phyloP scores from a whole-genome alignment of 2,329 filamentous ascomycete species.

The Xylaria sp. region DNA sequence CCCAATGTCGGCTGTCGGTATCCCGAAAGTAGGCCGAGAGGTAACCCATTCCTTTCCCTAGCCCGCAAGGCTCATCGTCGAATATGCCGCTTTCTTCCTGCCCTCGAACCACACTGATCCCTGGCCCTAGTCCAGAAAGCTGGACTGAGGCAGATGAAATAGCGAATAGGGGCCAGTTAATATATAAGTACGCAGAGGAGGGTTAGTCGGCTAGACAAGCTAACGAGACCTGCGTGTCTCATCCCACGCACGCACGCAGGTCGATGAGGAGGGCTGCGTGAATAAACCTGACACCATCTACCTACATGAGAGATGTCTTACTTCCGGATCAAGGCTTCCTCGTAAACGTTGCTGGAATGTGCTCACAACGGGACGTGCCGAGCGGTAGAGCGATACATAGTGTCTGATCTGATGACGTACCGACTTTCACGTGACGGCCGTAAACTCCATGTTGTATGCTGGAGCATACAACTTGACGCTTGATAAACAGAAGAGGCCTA shows the following conservation, averaged over 20 bases:
- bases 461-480: no score
- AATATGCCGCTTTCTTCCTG: neutral
- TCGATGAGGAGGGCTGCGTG: neutral
- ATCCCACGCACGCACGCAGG: neutral
- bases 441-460: neutral
- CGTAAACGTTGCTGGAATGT: neutral
- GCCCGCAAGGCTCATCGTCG: neutral
- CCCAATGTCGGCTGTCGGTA: neutral
- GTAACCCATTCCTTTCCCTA: neutral
- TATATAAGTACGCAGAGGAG: neutral
- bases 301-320: neutral
- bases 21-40: no score
- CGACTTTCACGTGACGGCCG: constrained; percentile 15
- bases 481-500: neutral
- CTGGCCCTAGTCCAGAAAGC: neutral
- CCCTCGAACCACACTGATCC: neutral
- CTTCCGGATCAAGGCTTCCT: neutral
- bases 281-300: no score
- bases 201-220: neutral
- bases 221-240: neutral
- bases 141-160: neutral
- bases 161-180: neutral
- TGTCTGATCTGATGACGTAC: constrained; percentile 4
- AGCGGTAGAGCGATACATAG: neutral
- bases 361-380: neutral